Evolutionary conservation across 2,329 filamentous ascomycete genomes (phyloP), one percentile per base, ranked within the genome.

Genomic region (Epichloe glyceriae): DNA sequence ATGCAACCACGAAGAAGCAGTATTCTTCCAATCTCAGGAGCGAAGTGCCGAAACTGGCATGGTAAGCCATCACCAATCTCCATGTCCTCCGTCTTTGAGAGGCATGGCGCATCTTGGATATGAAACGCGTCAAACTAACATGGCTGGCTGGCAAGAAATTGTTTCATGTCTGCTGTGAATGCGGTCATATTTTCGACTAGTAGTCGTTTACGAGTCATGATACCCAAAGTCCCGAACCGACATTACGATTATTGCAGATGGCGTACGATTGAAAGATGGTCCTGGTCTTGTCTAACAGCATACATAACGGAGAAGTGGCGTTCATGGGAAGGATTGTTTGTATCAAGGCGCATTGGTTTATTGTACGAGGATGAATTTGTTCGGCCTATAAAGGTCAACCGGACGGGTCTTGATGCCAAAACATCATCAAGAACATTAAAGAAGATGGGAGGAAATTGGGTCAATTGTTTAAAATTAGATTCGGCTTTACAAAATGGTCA

Each of bases 21-120:
- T 98, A 53, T 98, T 95, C 73, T 98, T 98, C 75, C 93, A 98
- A 73, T 96, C 90, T 55, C 93, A 98, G 67, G 90, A 97, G 73
- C 86, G 93, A 70, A 95, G 86, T 59, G 88, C 88, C 46, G 90
- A 97, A 69, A 98, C 93, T 43, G 93, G 93, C 73, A 98, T 98
- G 93, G 93, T 97, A 70, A 76, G 86, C 46, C 19, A 14, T 49
- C 46, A 20, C 26, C 20, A 7, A 12, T 30, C 35, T 38, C 34
- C 15, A 7, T 39, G 26, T 42, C n/a, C 8, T 47, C n/a, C n/a
- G 26, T 22, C n/a, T 26, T 19, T 5, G 5, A 14, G 33, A 15
- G n/a, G 12, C 44, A 19, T 52, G 35, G 30, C 38, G 33, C 10
- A 12, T 20, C 7, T 37, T 20, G 40, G n/a, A 35, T 37, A 43